Percentiles rank a stretch among this genome's conserved stretches.
These are phyloP conservation scores for Urostyla sp. DNA, from an alignment of 73 alveolate genomes.

Conservation along the genomic window DNA sequence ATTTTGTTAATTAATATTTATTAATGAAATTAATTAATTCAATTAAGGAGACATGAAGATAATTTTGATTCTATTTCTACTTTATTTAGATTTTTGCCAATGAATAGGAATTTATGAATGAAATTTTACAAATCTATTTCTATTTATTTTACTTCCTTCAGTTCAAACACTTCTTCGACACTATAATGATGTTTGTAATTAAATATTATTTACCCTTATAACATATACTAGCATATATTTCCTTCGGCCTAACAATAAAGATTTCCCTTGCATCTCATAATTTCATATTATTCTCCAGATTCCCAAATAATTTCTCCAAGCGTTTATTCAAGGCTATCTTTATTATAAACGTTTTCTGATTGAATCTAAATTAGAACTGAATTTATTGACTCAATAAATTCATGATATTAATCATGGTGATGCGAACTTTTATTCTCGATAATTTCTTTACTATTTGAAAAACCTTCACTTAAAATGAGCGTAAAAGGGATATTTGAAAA, in stretches of 20 bases:
- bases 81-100: slow-evolving; percentile 28
- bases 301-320: slow-evolving; percentile 73
- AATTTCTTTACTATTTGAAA: slow-evolving; percentile 23
- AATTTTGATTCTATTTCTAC: slow-evolving; percentile 5
- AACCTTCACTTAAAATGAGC: slow-evolving; percentile 8
- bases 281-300: slow-evolving; percentile 6
- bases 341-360: not conserved
- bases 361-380: slow-evolving; percentile 15
- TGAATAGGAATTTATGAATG: slow-evolving; percentile 26
- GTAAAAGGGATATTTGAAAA: slow-evolving; percentile 2
- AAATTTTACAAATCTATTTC: not conserved
- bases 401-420: slow-evolving; percentile 23
- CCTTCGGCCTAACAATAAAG: slow-evolving; percentile 45
- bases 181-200: not conserved
- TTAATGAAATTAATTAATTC: not conserved
- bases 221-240: slow-evolving; percentile 41
- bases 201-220: slow-evolving; percentile 51
- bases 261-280: slow-evolving; percentile 77
- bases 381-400: slow-evolving; percentile 2
- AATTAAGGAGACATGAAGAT: not conserved
- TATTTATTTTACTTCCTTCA: slow-evolving; percentile 21
- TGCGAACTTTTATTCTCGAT: not conserved
- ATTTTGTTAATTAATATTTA: too few relatives aligned
- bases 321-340: slow-evolving; percentile 33
- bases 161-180: slow-evolving; percentile 81